Conservation (phyloP, 2,329 filamentous ascomycete genomes). For the Colletotrichum abscissum region DNA sequence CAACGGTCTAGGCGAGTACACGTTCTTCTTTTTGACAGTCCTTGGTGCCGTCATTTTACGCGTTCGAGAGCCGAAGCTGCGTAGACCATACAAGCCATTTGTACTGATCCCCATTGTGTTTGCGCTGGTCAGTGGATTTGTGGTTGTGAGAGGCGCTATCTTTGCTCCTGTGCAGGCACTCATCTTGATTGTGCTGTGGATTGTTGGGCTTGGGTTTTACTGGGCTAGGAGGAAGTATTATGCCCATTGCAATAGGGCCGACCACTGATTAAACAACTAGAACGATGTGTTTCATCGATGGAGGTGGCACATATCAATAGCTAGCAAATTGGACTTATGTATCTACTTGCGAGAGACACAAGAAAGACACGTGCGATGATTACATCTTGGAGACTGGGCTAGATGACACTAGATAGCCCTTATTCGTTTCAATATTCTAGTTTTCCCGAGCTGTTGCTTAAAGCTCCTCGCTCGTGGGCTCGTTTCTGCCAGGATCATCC, state of each 20-base stretch:
- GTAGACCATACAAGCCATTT: conserved; percentile 66
- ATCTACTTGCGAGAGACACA: neutral
- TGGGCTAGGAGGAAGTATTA: conserved; percentile 29
- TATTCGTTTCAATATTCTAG: rapidly evolving
- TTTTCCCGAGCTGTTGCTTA: neutral
- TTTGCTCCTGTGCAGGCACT: conserved; percentile 67
- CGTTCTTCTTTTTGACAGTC: conserved; percentile 73
- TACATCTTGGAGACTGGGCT: too few relatives aligned
- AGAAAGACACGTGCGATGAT: too few relatives aligned
- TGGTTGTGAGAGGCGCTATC: conserved; percentile 67
- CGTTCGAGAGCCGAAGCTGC: conserved; percentile 64
- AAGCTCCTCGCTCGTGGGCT: conserved; percentile 20
- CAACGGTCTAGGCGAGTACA: conserved; percentile 69
- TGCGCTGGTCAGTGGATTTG: conserved; percentile 67
- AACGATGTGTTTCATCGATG: too few relatives aligned
- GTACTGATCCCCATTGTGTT: conserved; percentile 64
- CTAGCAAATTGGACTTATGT: neutral
- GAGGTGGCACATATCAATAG: too few relatives aligned
- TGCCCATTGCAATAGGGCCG: neutral
- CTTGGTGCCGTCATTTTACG: conserved; percentile 68
- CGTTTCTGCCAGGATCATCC: conserved; percentile 47
- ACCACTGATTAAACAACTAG: neutral
- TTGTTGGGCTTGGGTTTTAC: conserved; percentile 59
- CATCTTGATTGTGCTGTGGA: conserved; percentile 63
- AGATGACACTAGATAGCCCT: neutral